Evolutionary conservation across 2,329 filamentous ascomycete species (phyloP), one percentile per base, ranked within the genome.

Genomic region (Trichophyton verrucosum): DNA sequence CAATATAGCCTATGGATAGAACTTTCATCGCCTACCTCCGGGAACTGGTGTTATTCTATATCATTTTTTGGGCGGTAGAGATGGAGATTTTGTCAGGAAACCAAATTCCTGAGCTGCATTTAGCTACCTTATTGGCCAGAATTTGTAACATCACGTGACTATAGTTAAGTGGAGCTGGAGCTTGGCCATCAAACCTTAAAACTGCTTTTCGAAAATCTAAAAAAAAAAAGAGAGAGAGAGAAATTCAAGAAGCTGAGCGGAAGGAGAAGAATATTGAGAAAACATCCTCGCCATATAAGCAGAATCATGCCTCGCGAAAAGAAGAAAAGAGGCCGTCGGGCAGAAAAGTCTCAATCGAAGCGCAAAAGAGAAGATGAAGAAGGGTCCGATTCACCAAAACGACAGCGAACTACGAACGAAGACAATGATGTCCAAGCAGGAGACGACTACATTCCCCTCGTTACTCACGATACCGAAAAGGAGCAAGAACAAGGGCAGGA

Each of bases 291-390:
- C 27, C 27, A 33, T 30, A 56, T 13, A 33, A 30, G 20, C 20
- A 20, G 15, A 22, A 20, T 13, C 27, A 78, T 78, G 76, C 76
- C 76, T 64, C 75, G 75, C 51, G 76, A 77, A 64, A 73, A 76
- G 65, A 74, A 78, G 61, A 78, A 77, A 62, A 71, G 76, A 70
- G 76, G 76, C 58, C 73, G 76, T 42, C 70, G 76, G 24, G 75
- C 75, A 40, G 46, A 60, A 13, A 62, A 61, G 22, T 64, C 65
- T 20, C 64, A 67, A 56, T 66, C 68, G 22, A 70, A 72, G 30
- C 64, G 64, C 49, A 74, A 75, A 53, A 69, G 73, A 6, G 72
- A 72, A 27, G 60, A 69, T 11, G 74, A 76, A 49, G 72, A 72
- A 40, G 64, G 62, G 60, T 67, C 69, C 4, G 67, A 68, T 9